phyloP scores from a whole-genome alignment of 2,329 filamentous ascomycete genomes.

The Corniculantispora saksenae region DNA sequence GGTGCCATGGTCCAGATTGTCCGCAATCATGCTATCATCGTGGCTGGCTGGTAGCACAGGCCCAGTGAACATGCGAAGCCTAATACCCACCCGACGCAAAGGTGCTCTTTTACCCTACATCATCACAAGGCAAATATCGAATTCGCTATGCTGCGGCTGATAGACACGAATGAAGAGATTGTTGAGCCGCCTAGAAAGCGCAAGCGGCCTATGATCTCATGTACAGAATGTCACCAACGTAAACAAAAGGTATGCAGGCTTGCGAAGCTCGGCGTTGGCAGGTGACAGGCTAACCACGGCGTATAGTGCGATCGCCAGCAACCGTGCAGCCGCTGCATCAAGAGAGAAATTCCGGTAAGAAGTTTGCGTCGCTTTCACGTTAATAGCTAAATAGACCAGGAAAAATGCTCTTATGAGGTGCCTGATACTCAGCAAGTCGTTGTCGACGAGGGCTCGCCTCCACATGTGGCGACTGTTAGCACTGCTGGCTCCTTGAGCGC shows the following conservation, averaged over 20 bases:
- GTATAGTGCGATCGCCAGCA: constrained; percentile 20
- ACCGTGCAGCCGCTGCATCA: constrained; percentile 18
- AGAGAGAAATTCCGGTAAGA: constrained; percentile 11
- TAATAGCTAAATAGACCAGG: neutral
- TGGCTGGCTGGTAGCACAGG: too few relatives aligned
- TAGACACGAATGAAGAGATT: too few relatives aligned
- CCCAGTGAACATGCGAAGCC: too few relatives aligned
- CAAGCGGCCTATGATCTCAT: constrained; percentile 19
- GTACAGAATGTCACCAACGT: constrained; percentile 19
- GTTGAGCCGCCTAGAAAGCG: neutral
- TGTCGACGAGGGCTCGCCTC: neutral
- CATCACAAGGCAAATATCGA: too few relatives aligned
- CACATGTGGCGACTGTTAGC: neutral
- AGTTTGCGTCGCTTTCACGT: neutral
- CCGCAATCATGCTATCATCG: too few relatives aligned
- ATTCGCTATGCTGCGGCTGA: too few relatives aligned
- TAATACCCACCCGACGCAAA: too few relatives aligned
- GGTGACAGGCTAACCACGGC: neutral
- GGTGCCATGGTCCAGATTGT: too few relatives aligned
- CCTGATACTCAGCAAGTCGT: neutral
- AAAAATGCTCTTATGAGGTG: constrained; percentile 13
- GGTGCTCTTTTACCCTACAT: too few relatives aligned
- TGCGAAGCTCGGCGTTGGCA: neutral
- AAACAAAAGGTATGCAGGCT: constrained; percentile 19
- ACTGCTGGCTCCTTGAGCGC: neutral